Percentiles rank a stretch among this genome's conserved stretches.
phyloP scores from a whole-genome alignment of 2,329 filamentous ascomycete species.

The Parastagonospora avenae region DNA sequence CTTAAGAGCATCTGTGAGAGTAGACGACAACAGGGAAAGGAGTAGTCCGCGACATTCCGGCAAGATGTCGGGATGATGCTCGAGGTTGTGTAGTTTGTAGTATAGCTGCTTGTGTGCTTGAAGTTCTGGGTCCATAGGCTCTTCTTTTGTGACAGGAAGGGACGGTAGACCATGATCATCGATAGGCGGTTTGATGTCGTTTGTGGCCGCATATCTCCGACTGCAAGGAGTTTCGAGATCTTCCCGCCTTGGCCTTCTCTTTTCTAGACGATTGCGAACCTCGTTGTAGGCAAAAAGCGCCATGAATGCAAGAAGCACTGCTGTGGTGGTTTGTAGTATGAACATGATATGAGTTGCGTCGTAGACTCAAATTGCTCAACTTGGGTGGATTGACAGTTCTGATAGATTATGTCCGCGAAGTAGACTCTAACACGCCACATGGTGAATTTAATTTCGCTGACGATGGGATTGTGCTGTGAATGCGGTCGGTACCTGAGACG shows the following conservation, averaged over 20 bases:
- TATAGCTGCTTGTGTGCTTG: constrained; percentile 43
- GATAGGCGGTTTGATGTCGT: neutral
- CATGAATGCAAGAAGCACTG: constrained; percentile 25
- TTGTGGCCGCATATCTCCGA: constrained; percentile 6
- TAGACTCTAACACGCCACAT: neutral
- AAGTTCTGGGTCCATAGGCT: constrained; percentile 6
- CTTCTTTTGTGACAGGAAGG: neutral
- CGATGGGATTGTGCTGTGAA: constrained; percentile 6
- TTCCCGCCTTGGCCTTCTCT: constrained; percentile 17
- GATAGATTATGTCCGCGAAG: neutral
- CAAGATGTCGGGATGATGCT: constrained; percentile 44
- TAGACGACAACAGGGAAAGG: constrained; percentile 44
- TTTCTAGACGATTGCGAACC: constrained; percentile 18
- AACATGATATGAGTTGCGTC: constrained; percentile 16
- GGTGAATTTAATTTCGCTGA: constrained; percentile 7
- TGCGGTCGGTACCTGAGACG: constrained; percentile 3
- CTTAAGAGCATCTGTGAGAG: constrained; percentile 26
- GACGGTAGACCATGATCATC: neutral
- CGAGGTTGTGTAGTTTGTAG: constrained; percentile 50
- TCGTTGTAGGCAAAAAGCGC: constrained; percentile 22
- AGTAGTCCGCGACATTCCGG: constrained; percentile 41
- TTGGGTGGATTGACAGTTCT: neutral
- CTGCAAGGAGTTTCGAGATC: constrained; percentile 20
- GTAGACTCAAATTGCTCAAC: neutral
- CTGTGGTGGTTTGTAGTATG: constrained; percentile 25